phyloP scores from a whole-genome alignment of 441 rosid genomes.

The Adansonia rubrostipa region DNA sequence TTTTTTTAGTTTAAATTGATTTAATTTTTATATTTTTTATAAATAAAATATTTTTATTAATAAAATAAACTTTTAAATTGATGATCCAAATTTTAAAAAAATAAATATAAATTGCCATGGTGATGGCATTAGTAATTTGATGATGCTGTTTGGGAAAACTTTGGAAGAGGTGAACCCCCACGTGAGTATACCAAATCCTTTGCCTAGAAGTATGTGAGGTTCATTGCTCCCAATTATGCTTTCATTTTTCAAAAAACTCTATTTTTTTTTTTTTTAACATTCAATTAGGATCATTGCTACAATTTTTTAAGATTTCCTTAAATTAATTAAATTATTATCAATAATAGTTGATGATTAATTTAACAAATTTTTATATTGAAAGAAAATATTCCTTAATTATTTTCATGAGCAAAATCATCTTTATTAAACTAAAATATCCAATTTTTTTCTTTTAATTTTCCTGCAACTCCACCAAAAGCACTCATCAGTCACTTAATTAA shows the following conservation, averaged over 20 bases:
- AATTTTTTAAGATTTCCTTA: no score
- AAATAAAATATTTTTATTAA: no score
- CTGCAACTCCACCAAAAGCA: neutral
- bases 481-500: neutral
- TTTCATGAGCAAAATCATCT: neutral
- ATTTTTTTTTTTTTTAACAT: neutral
- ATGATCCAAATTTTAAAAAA: no score
- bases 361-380: no score
- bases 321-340: no score
- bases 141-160: neutral
- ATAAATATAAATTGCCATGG: neutral
- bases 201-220: slow-evolving; percentile 22
- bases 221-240: neutral
- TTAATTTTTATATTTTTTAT: no score
- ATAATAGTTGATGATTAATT: no score
- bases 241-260: neutral
- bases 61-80: no score
- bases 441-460: neutral
- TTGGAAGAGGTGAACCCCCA: slow-evolving; percentile 20
- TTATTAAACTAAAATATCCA: no score
- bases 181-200: slow-evolving; percentile 20
- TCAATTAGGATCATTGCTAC: neutral
- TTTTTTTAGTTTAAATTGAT: no score
- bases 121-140: neutral
- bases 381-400: neutral